Evolutionary conservation across 306 rosid species (phyloP).

Genomic region (Astragalus glycyphyllos): DNA sequence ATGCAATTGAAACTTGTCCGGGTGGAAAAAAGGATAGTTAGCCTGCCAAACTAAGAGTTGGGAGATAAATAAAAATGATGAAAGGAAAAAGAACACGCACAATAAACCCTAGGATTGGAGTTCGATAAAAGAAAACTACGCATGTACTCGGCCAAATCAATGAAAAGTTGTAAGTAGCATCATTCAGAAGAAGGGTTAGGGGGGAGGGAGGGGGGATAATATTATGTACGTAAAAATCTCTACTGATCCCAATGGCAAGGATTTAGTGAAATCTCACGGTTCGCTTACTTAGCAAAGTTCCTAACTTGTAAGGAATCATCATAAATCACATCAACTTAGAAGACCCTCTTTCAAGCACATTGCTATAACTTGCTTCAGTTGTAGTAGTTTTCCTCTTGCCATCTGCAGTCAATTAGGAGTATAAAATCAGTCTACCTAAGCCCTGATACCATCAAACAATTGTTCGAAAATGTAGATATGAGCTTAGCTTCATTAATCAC

Average conservation of each 20-base stretch:
- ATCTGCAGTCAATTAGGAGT: slow-evolving; percentile 58
- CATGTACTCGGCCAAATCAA: slow-evolving; percentile 24
- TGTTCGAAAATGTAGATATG: too few relatives aligned
- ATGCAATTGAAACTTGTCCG: background rate
- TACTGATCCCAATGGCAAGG: slow-evolving; percentile 21
- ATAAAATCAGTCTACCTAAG: slow-evolving; percentile 31
- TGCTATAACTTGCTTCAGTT: slow-evolving; percentile 69
- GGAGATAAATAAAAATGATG: background rate
- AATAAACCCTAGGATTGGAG: slow-evolving; percentile 16
- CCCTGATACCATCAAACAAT: too few relatives aligned
- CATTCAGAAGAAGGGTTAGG: background rate
- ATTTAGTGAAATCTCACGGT: slow-evolving; percentile 33
- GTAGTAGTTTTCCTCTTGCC: slow-evolving; percentile 73
- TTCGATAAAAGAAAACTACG: slow-evolving; percentile 27
- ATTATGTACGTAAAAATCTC: slow-evolving; percentile 23
- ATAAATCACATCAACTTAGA: slow-evolving; percentile 49
- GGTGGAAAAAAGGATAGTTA: background rate
- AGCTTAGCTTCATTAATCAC: too few relatives aligned
- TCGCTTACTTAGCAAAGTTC: slow-evolving; percentile 26
- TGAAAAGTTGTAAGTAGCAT: slow-evolving; percentile 14
- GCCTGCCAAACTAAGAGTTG: slow-evolving; percentile 3
- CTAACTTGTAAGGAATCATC: slow-evolving; percentile 39
- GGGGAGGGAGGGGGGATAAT: slow-evolving; percentile 19
- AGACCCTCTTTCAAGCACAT: slow-evolving; percentile 75
- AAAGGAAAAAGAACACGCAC: background rate